Base-by-base conservation (phyloP, 305 asterid species). In the Fraxinus angustifolia region DNA sequence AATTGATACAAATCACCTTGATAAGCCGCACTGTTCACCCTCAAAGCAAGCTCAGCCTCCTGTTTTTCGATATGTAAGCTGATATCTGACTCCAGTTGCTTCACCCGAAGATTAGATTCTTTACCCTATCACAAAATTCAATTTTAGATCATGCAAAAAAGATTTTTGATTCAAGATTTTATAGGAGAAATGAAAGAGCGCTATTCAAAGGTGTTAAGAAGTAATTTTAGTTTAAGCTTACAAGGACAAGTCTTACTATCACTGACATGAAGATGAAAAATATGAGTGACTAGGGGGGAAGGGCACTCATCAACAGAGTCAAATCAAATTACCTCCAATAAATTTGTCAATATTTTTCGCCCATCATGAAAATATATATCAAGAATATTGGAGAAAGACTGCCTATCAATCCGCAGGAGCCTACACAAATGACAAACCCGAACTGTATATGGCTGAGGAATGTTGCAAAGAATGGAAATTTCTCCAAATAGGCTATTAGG, bases 371-470 rank as follows among this genome's bases (percentile, higher is more conserved):
- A 96, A 87, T 90, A 94, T 72, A 96, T 90, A 79, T 91, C 98
- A 3, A 94, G 88, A 85, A 96, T 88, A 85, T 90, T 89, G 79
- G 94, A 87, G 80, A 96, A 90, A 45, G 98, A 89, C 82, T 93
- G 98, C 65, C 91, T 96, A 81, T 96, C 99, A 58, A 96, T 90
- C 60, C 98, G 92, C 48, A 96, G 83, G 76, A 96, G 96, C 62
- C 95, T 83, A 79, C 96, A 96, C 8, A 94, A 83, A 81, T 93
- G 96, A 71, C 91, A 84, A 26, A 93, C 99, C 11, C 97, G 98
- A 62, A 96, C 93, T 17, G 98, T 91, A 78, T 91, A 92, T 33
- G 98, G 98, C 87, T 96, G 98, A 80, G 98, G 98, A 80, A 96
- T 87, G 90, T 94, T 93, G 90, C 97, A 93, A 70, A 96, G 93